Evolutionary conservation across 306 rosid species (phyloP).

Genomic region (Prunus mongolica): DNA sequence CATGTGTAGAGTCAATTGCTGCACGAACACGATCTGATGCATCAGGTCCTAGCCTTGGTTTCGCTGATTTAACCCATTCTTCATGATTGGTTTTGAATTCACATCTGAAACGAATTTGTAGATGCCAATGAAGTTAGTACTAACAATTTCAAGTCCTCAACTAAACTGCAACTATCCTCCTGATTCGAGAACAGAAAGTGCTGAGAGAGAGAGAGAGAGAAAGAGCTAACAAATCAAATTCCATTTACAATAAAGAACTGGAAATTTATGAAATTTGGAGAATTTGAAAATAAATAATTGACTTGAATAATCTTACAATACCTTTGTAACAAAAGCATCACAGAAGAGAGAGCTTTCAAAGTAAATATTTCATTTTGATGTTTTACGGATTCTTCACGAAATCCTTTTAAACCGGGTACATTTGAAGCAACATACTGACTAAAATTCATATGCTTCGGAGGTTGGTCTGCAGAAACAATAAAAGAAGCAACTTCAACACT

Average conservation of each 20-base stretch:
- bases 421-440: slow-evolving; percentile 64
- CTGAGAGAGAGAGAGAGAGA: neutral
- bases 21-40: slow-evolving; percentile 49
- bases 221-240: neutral
- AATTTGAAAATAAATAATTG: neutral
- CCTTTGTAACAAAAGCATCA: slow-evolving; percentile 80
- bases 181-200: neutral
- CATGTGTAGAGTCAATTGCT: slow-evolving; percentile 53
- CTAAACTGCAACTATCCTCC: neutral
- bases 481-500: slow-evolving; percentile 18
- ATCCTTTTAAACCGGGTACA: slow-evolving; percentile 63
- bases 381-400: slow-evolving; percentile 34
- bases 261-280: neutral
- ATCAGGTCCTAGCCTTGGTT: slow-evolving; percentile 56
- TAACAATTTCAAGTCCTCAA: slow-evolving; percentile 11
- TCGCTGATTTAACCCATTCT: slow-evolving; percentile 76
- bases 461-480: slow-evolving; percentile 56
- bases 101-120: slow-evolving; percentile 53
- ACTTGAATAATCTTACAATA: slow-evolving; percentile 23
- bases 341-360: slow-evolving; percentile 63
- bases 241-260: neutral
- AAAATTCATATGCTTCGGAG: slow-evolving; percentile 60
- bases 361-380: slow-evolving; percentile 54
- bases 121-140: slow-evolving; percentile 12
- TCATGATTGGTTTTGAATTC: slow-evolving; percentile 85